Percentiles rank a stretch among this genome's conserved stretches.
These are phyloP conservation scores for Pulicaria dysenterica DNA, from an alignment of 129 eudicot genomes.

Conservation along the genomic window DNA sequence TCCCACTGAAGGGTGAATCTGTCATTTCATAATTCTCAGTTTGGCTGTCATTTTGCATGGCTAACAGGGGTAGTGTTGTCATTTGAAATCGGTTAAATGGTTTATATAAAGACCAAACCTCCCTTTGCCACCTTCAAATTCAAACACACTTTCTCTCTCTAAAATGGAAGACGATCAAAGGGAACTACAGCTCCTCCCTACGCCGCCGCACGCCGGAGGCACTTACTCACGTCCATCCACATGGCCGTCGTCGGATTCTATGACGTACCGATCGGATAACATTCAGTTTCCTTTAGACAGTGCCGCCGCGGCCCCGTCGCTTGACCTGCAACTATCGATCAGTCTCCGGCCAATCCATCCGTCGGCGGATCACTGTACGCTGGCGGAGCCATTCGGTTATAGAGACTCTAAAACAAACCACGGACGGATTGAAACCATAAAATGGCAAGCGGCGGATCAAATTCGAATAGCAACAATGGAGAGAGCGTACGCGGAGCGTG, in stretches of 20 bases:
- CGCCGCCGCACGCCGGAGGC: slow-evolving; percentile 44
- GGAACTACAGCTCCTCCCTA: slow-evolving; percentile 78
- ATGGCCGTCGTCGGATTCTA: slow-evolving; percentile 43
- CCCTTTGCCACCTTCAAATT: slow-evolving; percentile 37
- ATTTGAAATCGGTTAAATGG: background rate
- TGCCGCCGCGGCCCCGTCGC: slow-evolving; percentile 43
- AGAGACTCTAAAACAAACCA: slow-evolving; percentile 25
- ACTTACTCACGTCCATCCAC: slow-evolving; percentile 31
- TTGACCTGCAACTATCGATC: slow-evolving; percentile 74
- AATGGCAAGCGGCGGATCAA: slow-evolving; percentile 89
- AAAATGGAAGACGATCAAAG: slow-evolving; percentile 55
- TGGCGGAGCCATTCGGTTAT: background rate
- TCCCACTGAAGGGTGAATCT: background rate
- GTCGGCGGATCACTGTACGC: slow-evolving; percentile 25
- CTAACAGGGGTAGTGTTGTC: slow-evolving; percentile 41
- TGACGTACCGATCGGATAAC: slow-evolving; percentile 39
- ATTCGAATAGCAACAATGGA: slow-evolving; percentile 79
- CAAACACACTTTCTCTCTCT: slow-evolving; percentile 27
- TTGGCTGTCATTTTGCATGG: slow-evolving; percentile 47
- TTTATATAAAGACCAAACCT: slow-evolving; percentile 39
- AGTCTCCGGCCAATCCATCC: slow-evolving; percentile 53
- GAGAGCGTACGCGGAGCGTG: slow-evolving; percentile 88
- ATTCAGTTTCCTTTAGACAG: slow-evolving; percentile 32
- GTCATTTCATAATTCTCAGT: slow-evolving; percentile 14
- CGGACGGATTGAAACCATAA: slow-evolving; percentile 54